Conservation (phyloP, 805 yeast genomes). For the Myxozyma udenii region DNA sequence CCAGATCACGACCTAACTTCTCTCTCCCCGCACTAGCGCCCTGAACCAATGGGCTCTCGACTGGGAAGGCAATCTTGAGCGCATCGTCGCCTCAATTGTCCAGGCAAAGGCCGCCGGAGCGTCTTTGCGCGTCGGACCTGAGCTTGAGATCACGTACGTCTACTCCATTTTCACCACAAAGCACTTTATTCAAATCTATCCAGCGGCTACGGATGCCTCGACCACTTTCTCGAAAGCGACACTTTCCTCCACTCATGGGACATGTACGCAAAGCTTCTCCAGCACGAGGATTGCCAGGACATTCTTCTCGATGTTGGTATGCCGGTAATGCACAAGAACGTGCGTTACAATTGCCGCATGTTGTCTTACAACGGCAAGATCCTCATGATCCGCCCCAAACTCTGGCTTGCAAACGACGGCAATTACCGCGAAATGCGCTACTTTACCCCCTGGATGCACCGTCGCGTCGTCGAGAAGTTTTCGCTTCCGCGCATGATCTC, state of each 20-base stretch:
- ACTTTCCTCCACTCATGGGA: conserved; percentile 91
- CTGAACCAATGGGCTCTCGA: conserved; percentile 98
- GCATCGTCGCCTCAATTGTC: conserved; percentile 76
- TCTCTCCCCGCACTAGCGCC: conserved; percentile 41
- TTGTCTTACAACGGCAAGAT: conserved; percentile 76
- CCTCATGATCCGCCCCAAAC: conserved; percentile 83
- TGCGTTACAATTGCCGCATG: conserved; percentile 87
- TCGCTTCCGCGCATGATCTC: conserved; percentile 69
- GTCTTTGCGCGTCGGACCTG: conserved; percentile 90
- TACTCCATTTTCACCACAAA: background rate
- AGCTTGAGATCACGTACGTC: conserved; percentile 79
- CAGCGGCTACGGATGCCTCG: conserved; percentile 64
- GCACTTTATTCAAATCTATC: background rate
- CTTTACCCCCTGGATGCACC: conserved; percentile 90
- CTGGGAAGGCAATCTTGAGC: conserved; percentile 92
- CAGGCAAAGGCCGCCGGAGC: conserved; percentile 78
- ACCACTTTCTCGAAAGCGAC: conserved; percentile 90
- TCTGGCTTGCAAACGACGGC: conserved; percentile 95
- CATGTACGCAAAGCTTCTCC: conserved; percentile 74
- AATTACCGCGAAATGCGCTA: conserved; percentile 97
- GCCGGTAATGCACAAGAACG: conserved; percentile 85
- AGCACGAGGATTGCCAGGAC: conserved; percentile 64
- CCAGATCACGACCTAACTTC: too few species aligned
- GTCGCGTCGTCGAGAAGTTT: conserved; percentile 69
- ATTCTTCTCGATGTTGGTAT: conserved; percentile 88